Base-by-base conservation (phyloP, 371 early-diverging fungal species). In the Umbelopsis sp. region DNA sequence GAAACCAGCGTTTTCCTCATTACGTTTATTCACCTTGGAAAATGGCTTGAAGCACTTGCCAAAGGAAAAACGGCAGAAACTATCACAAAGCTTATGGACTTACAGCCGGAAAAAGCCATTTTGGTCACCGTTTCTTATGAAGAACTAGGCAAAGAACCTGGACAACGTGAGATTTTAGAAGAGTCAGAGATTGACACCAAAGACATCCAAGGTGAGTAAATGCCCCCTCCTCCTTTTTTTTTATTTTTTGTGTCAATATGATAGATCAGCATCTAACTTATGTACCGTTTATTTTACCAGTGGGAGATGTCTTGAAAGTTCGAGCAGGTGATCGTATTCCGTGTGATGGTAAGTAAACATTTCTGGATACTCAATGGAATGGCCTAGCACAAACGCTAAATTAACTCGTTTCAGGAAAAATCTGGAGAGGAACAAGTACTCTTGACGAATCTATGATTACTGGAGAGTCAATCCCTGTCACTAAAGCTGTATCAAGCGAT, bases 401-500 rank as follows among this genome's bases (percentile, higher is more conserved):
- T 24, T 69, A 37, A 24, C 7, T 48, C 48, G 8, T 1, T 48
- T 12, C n/a, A 72, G 72, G 76, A 44, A 81, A 81, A 65, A 62
- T 89, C 11, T 86, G 88, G 84, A 79, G 82, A 65, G 90, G 90
- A 0, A 72, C 76, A 22, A 80, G 84, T 5, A 81, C 81, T 44
- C 80, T 91, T 8, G 94, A 95, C 68, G 93, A 93, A 74, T 87
- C 90, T 63, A 91, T 93, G 86, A 86, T 95, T 44, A 95, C 95
- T 0, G 95, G 95, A 45, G 95, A 95, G 74, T 83, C 91, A 18
- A 68, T 93, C 12, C 93, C 93, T 16, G 86, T 93, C 3, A 77
- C 75, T 32, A 93, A 92, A 73, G 80, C 75, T 0, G 77, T 79
- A 64, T 78, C 78, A 11, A 82, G 80, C 62, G 77, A 74, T 37